Conservation (phyloP, 148 eudicot species). For the Polygonum aviculare region DNA sequence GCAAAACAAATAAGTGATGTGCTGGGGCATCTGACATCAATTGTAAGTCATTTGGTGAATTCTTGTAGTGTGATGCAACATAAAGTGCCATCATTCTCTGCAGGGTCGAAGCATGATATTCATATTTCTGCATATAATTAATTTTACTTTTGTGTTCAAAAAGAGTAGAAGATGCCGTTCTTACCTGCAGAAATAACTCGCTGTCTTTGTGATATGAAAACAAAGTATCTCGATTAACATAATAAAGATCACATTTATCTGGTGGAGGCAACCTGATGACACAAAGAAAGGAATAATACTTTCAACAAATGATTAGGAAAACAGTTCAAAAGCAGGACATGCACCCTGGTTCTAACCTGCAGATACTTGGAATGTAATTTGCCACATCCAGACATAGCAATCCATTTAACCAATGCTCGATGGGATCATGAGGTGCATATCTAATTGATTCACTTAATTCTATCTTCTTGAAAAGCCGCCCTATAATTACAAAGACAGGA, state of each 20-base stretch:
- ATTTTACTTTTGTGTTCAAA: not conserved
- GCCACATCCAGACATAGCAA: slow-evolving; percentile 87
- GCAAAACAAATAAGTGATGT: slow-evolving; percentile 93
- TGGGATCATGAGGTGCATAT: slow-evolving; percentile 88
- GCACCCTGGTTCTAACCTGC: slow-evolving; percentile 40
- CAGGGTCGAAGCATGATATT: slow-evolving; percentile 19
- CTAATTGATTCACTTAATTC: slow-evolving; percentile 84
- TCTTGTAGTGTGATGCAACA: slow-evolving; percentile 98
- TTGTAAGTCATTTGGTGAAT: slow-evolving; percentile 94
- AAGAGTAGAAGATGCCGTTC: not conserved
- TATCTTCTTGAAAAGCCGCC: slow-evolving; percentile 76
- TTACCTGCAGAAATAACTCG: slow-evolving; percentile 89
- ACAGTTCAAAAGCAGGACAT: not conserved
- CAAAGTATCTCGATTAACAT: slow-evolving; percentile 93
- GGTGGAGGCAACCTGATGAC: slow-evolving; percentile 65
- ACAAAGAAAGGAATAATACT: slow-evolving; percentile 9
- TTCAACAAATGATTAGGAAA: slow-evolving; percentile 9
- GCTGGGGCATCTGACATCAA: slow-evolving; percentile 98
- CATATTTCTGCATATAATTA: not conserved
- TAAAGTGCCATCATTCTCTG: slow-evolving; percentile 98
- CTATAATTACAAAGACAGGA: slow-evolving; percentile 28
- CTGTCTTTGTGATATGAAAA: slow-evolving; percentile 95
- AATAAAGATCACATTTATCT: slow-evolving; percentile 76
- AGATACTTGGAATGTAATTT: slow-evolving; percentile 64
- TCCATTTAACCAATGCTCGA: slow-evolving; percentile 85